A percentile compares a stretch with the other conserved stretches of the same genome.
Conservation (phyloP, 1,139 yeast genomes). For the Diutina catenulata region DNA sequence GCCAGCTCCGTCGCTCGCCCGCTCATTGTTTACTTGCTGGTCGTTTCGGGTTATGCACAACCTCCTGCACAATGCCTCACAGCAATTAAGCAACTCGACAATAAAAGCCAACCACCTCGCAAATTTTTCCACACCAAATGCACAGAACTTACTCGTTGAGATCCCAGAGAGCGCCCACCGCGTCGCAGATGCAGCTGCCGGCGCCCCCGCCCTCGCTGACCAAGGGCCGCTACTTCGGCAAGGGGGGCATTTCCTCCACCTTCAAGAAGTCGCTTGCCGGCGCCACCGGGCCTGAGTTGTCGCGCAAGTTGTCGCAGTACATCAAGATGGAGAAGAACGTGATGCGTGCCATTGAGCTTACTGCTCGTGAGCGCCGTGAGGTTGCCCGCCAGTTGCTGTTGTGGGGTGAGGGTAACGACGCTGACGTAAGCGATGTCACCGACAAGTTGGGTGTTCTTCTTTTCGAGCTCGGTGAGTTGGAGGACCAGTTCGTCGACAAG, state of each 20-base stretch:
- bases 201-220: slow-evolving; percentile 73
- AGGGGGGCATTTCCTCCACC: slow-evolving; percentile 52
- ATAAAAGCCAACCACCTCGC: too few species aligned
- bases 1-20: too few species aligned
- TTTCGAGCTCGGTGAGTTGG: slow-evolving; percentile 77
- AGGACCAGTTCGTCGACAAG: slow-evolving; percentile 78
- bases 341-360: slow-evolving; percentile 68
- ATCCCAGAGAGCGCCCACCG: slow-evolving; percentile 71
- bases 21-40: too few species aligned
- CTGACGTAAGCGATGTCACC: slow-evolving; percentile 74
- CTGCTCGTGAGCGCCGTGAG: slow-evolving; percentile 68
- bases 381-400: slow-evolving; percentile 74
- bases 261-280: slow-evolving; percentile 67
- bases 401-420: slow-evolving; percentile 83
- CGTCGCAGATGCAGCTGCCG: slow-evolving; percentile 69
- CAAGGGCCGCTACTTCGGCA: slow-evolving; percentile 60
- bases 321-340: slow-evolving; percentile 77
- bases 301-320: slow-evolving; percentile 64
- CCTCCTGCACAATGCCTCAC: too few species aligned
- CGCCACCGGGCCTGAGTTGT: slow-evolving; percentile 65
- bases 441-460: slow-evolving; percentile 78
- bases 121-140: slow-evolving; percentile 21
- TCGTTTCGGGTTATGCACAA: too few species aligned
- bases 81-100: too few species aligned
- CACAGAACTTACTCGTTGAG: slow-evolving; percentile 79